Evolutionary conservation across 768 basidiomycete species (phyloP).

Genomic region (Lenzites betulinus): DNA sequence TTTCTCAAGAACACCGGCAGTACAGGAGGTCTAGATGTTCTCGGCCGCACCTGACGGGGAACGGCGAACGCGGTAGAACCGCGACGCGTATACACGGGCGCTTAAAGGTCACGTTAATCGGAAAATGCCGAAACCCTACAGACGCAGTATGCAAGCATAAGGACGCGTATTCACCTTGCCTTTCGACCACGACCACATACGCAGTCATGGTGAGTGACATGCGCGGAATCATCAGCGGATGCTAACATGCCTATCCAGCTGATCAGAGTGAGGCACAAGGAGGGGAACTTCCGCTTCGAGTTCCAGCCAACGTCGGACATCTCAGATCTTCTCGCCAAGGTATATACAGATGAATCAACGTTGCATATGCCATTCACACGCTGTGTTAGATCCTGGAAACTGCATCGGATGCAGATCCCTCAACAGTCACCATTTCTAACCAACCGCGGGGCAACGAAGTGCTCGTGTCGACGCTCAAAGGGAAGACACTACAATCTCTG

Average conservation of each 20-base stretch:
- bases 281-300: conserved; percentile 92
- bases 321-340: conserved; percentile 74
- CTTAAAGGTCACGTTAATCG: conserved; percentile 12
- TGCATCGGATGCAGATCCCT: conserved; percentile 65
- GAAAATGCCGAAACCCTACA: background rate
- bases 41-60: too few species aligned
- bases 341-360: conserved; percentile 27
- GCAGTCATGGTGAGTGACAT: conserved; percentile 5
- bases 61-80: too few species aligned
- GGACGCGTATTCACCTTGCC: conserved; percentile 8
- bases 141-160: too few species aligned
- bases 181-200: conserved; percentile 1
- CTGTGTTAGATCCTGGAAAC: conserved; percentile 72
- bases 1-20: too few species aligned
- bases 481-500: conserved; percentile 64
- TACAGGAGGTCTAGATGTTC: too few species aligned
- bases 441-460: conserved; percentile 89
- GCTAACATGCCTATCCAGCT: conserved; percentile 50
- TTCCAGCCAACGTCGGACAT: conserved; percentile 70
- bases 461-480: conserved; percentile 58
- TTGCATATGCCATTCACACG: background rate
- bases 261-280: conserved; percentile 85
- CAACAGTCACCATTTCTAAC: conserved; percentile 82
- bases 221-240: background rate
- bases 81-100: conserved; percentile 24